Evolutionary conservation across 1,284 basidiomycete species (phyloP).

Genomic region (Rhodotorula sp.): DNA sequence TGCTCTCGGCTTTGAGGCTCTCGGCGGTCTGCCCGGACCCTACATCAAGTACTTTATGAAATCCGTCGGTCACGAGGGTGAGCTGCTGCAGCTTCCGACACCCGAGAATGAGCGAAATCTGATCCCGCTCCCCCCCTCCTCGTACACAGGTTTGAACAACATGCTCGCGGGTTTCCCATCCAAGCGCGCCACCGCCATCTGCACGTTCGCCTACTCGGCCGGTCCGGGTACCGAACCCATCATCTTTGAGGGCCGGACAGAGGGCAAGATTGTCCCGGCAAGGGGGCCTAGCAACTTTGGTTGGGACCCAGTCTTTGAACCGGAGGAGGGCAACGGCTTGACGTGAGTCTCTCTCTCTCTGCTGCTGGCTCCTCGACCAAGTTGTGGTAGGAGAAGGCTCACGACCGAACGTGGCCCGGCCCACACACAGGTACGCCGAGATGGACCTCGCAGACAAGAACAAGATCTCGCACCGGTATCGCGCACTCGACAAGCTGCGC

Average conservation of each 20-base stretch:
- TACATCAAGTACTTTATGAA: slow-evolving; percentile 93
- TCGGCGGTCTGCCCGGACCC: slow-evolving; percentile 87
- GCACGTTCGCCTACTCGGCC: slow-evolving; percentile 87
- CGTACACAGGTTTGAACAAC: slow-evolving; percentile 68
- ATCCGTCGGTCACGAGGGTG: slow-evolving; percentile 72
- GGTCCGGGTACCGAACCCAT: slow-evolving; percentile 74
- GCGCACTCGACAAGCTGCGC: slow-evolving; percentile 77
- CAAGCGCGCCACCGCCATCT: slow-evolving; percentile 80
- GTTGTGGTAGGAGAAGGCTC: not conserved
- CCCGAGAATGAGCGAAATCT: not conserved
- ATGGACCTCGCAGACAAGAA: slow-evolving; percentile 85
- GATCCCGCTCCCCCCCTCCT: not conserved
- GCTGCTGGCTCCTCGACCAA: not conserved
- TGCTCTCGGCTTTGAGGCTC: slow-evolving; percentile 82
- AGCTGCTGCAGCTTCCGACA: slow-evolving; percentile 25
- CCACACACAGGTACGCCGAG: slow-evolving; percentile 74
- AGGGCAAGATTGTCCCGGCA: slow-evolving; percentile 81
- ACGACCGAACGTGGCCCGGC: not conserved
- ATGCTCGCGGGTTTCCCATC: slow-evolving; percentile 80
- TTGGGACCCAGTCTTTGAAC: slow-evolving; percentile 89
- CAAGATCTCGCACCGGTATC: slow-evolving; percentile 81
- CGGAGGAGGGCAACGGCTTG: slow-evolving; percentile 61
- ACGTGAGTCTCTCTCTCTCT: slow-evolving; percentile 59
- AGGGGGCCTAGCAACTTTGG: slow-evolving; percentile 60
- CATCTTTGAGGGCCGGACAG: slow-evolving; percentile 88